phyloP scores from a whole-genome alignment of 176 grass and related monocot species.

The Oryza meyeriana region DNA sequence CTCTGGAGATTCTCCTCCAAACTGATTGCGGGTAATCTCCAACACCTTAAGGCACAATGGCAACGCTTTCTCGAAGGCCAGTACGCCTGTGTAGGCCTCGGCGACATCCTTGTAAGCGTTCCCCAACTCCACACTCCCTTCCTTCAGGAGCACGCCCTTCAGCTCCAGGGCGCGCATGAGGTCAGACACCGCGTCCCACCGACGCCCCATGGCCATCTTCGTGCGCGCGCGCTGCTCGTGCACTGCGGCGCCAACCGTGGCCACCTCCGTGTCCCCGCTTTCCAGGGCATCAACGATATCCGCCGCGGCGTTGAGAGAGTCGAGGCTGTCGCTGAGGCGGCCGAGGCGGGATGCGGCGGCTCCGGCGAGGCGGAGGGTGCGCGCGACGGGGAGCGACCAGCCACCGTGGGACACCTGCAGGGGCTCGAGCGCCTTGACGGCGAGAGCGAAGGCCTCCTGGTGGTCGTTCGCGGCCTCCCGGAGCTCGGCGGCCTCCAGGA shows the following conservation, averaged over 20 bases:
- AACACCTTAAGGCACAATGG: constrained; percentile 46
- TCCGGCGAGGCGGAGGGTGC: constrained; percentile 60
- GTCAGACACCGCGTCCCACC: constrained; percentile 54
- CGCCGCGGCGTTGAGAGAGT: constrained; percentile 56
- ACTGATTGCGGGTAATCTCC: constrained; percentile 36
- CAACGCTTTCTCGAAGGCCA: constrained; percentile 60
- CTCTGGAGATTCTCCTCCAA: constrained; percentile 37
- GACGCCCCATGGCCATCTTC: constrained; percentile 50
- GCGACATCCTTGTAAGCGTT: constrained; percentile 48
- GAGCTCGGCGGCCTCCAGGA: constrained; percentile 44
- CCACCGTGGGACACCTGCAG: constrained; percentile 65
- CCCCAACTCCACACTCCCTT: constrained; percentile 39
- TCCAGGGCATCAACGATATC: constrained; percentile 44
- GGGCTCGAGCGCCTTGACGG: constrained; percentile 45
- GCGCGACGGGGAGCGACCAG: constrained; percentile 64
- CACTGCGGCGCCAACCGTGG: constrained; percentile 35
- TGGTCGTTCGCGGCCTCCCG: constrained; percentile 38
- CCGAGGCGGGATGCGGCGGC: constrained; percentile 45
- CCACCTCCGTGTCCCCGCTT: constrained; percentile 22
- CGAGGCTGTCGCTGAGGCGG: constrained; percentile 50
- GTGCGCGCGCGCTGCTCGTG: constrained; percentile 58
- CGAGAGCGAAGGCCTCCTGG: constrained; percentile 50
- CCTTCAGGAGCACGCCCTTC: constrained; percentile 33
- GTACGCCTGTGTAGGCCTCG: constrained; percentile 44
- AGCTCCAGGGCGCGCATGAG: constrained; percentile 44